Base-by-base conservation (phyloP, 1,284 basidiomycete genomes). In the Inonotus obliquus region DNA sequence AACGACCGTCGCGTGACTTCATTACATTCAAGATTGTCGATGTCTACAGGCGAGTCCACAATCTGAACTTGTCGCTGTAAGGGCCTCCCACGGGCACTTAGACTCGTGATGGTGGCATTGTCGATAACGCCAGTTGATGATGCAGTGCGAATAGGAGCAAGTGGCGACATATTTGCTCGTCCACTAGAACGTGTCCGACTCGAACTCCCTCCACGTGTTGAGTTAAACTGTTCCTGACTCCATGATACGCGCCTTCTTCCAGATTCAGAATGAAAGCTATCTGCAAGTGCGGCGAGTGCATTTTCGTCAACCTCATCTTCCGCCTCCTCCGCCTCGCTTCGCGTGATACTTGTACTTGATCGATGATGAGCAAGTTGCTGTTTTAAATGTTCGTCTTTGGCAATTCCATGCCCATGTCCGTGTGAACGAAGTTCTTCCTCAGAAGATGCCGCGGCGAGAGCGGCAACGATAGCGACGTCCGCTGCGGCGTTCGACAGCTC, bases 241-340 rank as follows among this genome's bases (percentile, higher is more conserved):
- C 86, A 90, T 0, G 83, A 84, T 2, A 88, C 80, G 29, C 79
- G 80, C 69, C 84, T 86, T 58, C 78, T 74, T 21, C 81, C 82
- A 17, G 78, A 73, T 60, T 92, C 90, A 0, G 90, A 91, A 69
- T 86, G 80, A 69, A 88, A 84, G 68, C 89, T 91, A 51, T 86
- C 85, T 1, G 82, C 77, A 67, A 91, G 75, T 1, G 80, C 78
- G 19, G 82, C 73, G 17, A 82, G 76, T 1, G 78, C 76, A 14
- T 77, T 76, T 13, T 86, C 83, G 60, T 79, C 79, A 0, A 75
- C 73, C 10, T 83, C 83, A 53, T 81, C 81, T 37, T 78, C 79
- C 7, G 77, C 78, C 47, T 79, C 76, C 53, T 73, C 74, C 60
- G 41, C 61, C 49, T 63, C 57, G 58, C 66, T 65, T 14, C 37